phyloP scores from a whole-genome alignment of 495 filamentous ascomycete species.

The Penicillium chermesinum region DNA sequence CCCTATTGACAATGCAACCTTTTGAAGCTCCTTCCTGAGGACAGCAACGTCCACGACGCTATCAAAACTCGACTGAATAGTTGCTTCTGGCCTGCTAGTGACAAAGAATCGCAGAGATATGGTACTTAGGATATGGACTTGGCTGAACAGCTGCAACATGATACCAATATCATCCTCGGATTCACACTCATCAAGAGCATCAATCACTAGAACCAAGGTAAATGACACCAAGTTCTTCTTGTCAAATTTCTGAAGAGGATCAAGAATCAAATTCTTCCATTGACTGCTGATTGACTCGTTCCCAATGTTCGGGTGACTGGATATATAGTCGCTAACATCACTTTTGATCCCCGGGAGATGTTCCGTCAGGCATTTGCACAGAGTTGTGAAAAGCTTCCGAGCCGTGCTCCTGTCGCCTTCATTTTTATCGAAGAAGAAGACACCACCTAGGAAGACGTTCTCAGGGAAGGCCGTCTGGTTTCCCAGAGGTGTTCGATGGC shows the following conservation, averaged over 20 bases:
- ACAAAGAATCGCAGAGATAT: not conserved
- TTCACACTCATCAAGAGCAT: slow-evolving; percentile 2
- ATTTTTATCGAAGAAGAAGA: slow-evolving; percentile 1
- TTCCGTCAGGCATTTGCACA: not conserved
- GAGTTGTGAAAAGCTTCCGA: not conserved
- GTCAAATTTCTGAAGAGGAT: not conserved
- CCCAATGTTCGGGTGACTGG: not conserved
- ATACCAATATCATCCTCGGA: not conserved
- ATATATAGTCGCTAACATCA: not conserved
- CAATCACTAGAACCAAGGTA: not conserved
- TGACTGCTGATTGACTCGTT: not conserved
- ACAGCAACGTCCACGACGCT: not conserved
- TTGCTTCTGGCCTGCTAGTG: slow-evolving; percentile 1
- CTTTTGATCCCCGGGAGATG: not conserved
- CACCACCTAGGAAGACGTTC: not conserved
- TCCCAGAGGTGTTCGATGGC: not conserved
- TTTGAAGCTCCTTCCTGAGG: not conserved
- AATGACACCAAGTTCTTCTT: not conserved
- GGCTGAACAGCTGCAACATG: not conserved
- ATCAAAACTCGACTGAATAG: not conserved
- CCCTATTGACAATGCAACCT: not conserved
- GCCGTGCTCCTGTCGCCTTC: not conserved
- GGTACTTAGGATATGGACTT: not conserved
- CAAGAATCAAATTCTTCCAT: not conserved
- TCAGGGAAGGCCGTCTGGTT: not conserved